Conservation (phyloP, 352 stramenopile genomes). For the Pythium monospermum region DNA sequence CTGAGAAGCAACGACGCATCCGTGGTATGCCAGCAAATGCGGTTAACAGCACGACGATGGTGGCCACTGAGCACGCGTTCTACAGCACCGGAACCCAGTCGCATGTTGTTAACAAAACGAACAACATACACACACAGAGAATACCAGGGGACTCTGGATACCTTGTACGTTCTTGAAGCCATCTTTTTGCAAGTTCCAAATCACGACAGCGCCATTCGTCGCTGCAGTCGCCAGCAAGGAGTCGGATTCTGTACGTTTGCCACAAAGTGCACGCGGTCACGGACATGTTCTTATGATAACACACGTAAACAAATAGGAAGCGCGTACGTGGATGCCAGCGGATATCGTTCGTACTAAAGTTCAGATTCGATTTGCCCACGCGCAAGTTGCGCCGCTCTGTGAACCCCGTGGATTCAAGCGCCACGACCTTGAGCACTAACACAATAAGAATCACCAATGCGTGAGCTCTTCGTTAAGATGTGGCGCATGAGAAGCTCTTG, state of each 20-base stretch:
- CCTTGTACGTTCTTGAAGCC: slow-evolving; percentile 86
- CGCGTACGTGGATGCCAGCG: slow-evolving; percentile 84
- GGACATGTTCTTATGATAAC: background rate
- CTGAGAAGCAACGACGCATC: slow-evolving; percentile 81
- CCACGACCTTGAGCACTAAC: slow-evolving; percentile 85
- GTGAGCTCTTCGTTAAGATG: too few species aligned
- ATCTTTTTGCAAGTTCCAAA: slow-evolving; percentile 86
- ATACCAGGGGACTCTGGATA: slow-evolving; percentile 9
- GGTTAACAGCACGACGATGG: slow-evolving; percentile 82
- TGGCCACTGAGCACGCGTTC: slow-evolving; percentile 75
- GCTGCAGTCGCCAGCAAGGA: slow-evolving; percentile 81
- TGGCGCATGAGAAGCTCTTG: too few species aligned
- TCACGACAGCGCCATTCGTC: slow-evolving; percentile 80
- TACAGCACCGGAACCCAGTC: slow-evolving; percentile 8
- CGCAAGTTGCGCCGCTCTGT: slow-evolving; percentile 81
- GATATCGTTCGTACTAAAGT: slow-evolving; percentile 88
- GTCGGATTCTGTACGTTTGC: slow-evolving; percentile 47
- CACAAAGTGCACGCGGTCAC: background rate
- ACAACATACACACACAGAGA: background rate
- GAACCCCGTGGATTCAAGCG: slow-evolving; percentile 71
- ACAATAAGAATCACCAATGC: too few species aligned
- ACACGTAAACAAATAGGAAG: too few species aligned
- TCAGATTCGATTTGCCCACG: slow-evolving; percentile 78
- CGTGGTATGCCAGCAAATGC: slow-evolving; percentile 84
- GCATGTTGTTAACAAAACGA: background rate